Percentiles rank a stretch among this genome's conserved stretches.
These are phyloP conservation scores for Durotheca rogersii DNA, from an alignment of 495 filamentous ascomycete genomes.

Conservation along the genomic window DNA sequence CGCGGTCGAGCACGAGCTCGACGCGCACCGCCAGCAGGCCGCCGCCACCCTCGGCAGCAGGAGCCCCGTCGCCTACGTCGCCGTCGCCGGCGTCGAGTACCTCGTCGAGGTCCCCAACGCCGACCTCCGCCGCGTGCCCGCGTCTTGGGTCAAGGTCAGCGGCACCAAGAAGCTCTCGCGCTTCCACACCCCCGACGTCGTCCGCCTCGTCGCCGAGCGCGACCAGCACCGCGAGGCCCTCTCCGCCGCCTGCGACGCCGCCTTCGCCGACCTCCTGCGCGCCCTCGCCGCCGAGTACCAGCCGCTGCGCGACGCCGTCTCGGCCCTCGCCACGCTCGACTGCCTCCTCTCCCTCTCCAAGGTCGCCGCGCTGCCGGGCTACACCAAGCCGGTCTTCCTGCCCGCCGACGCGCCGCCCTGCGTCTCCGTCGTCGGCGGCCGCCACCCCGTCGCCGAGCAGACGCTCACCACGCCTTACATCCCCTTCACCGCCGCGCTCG, in stretches of 20 bases:
- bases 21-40: slow-evolving; percentile 70
- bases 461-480: slow-evolving; percentile 86
- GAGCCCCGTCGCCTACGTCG: slow-evolving; percentile 69
- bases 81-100: slow-evolving; percentile 88
- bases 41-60: slow-evolving; percentile 69
- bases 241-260: slow-evolving; percentile 87
- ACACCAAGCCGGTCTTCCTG: slow-evolving; percentile 79
- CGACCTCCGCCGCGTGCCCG: slow-evolving; percentile 79
- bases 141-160: slow-evolving; percentile 90
- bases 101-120: slow-evolving; percentile 86
- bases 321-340: slow-evolving; percentile 84
- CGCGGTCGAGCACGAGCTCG: slow-evolving; percentile 81
- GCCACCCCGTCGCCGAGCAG: slow-evolving; percentile 96
- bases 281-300: slow-evolving; percentile 83
- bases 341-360: slow-evolving; percentile 84
- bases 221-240: slow-evolving; percentile 95
- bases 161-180: slow-evolving; percentile 91
- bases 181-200: slow-evolving; percentile 92
- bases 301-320: slow-evolving; percentile 80
- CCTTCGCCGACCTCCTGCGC: slow-evolving; percentile 67
- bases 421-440: slow-evolving; percentile 71
- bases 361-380: slow-evolving; percentile 83
- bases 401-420: slow-evolving; percentile 58
- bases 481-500: slow-evolving; percentile 79
- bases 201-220: slow-evolving; percentile 76